Evolutionary conservation across 1,284 basidiomycete genomes (phyloP).

Genomic region (Cryptococcus hybrid): DNA sequence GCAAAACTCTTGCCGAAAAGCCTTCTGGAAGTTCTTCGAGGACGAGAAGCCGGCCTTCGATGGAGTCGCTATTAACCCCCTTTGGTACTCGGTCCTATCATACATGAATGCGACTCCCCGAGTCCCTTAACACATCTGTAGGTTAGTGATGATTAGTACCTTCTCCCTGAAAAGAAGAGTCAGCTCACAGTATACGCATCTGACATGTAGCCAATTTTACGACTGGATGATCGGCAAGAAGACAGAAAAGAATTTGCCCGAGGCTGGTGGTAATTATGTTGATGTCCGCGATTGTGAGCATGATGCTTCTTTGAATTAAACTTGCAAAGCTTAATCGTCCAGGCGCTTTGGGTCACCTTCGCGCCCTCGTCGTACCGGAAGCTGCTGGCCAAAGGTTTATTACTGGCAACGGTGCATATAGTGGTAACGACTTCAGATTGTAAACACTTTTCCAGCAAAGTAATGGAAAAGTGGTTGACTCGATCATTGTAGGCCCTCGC

Average conservation of each 20-base stretch:
- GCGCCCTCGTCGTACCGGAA: constrained; percentile 56
- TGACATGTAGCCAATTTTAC: constrained; percentile 37
- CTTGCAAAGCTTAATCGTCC: neutral
- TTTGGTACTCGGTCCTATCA: constrained; percentile 54
- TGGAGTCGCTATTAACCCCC: constrained; percentile 58
- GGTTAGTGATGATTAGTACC: constrained; percentile 18
- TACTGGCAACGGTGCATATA: constrained; percentile 47
- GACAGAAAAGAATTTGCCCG: constrained; percentile 45
- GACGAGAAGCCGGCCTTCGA: constrained; percentile 60
- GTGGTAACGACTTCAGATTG: constrained; percentile 35
- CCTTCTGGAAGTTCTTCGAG: constrained; percentile 57
- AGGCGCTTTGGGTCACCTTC: constrained; percentile 60
- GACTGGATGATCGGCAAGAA: constrained; percentile 49
- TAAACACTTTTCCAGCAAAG: neutral
- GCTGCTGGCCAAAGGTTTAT: constrained; percentile 65
- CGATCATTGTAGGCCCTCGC: neutral
- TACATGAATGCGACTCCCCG: constrained; percentile 56
- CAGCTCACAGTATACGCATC: neutral
- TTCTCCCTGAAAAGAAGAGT: neutral
- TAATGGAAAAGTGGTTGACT: too few relatives aligned
- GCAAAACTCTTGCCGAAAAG: constrained; percentile 15
- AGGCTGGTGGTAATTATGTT: constrained; percentile 54
- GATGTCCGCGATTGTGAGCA: constrained; percentile 55
- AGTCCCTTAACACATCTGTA: constrained; percentile 59
- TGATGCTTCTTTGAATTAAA: neutral